Conservation (phyloP, 805 yeast genomes). For the Nakazawaea pomicola region DNA sequence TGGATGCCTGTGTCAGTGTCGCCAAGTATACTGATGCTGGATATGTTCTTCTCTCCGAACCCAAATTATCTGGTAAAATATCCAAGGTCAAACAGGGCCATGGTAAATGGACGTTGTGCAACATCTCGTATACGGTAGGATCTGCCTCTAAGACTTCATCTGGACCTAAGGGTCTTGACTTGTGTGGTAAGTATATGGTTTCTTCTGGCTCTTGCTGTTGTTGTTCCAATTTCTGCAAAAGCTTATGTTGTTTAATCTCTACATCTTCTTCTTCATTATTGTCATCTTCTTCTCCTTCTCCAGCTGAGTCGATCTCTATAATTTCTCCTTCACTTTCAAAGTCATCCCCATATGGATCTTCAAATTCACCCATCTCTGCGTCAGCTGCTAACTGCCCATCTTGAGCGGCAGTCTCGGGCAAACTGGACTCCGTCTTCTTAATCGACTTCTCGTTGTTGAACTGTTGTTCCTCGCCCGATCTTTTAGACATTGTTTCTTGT, state of each 20-base stretch:
- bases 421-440: constrained; percentile 17
- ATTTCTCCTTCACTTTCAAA: constrained; percentile 89
- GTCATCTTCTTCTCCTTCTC: constrained; percentile 42
- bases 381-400: constrained; percentile 35
- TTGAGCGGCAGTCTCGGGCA: constrained; percentile 16
- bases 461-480: constrained; percentile 26
- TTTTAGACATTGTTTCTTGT: constrained; percentile 23
- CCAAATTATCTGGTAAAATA: constrained; percentile 78
- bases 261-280: constrained; percentile 22
- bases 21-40: constrained; percentile 85
- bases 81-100: constrained; percentile 97
- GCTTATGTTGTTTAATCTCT: constrained; percentile 21
- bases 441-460: constrained; percentile 11
- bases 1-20: constrained; percentile 91
- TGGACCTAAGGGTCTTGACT: constrained; percentile 86
- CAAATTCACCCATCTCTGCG: constrained; percentile 76
- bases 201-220: constrained; percentile 34
- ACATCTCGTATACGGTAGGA: constrained; percentile 93
- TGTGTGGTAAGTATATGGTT: constrained; percentile 78
- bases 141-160: constrained; percentile 96
- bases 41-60: constrained; percentile 81
- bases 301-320: constrained; percentile 66
- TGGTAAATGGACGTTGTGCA: constrained; percentile 87
- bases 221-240: constrained; percentile 17
- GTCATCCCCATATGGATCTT: constrained; percentile 86